These are phyloP conservation scores for Candida boleticola DNA, from an alignment of 805 yeast species.

Conservation along the genomic window DNA sequence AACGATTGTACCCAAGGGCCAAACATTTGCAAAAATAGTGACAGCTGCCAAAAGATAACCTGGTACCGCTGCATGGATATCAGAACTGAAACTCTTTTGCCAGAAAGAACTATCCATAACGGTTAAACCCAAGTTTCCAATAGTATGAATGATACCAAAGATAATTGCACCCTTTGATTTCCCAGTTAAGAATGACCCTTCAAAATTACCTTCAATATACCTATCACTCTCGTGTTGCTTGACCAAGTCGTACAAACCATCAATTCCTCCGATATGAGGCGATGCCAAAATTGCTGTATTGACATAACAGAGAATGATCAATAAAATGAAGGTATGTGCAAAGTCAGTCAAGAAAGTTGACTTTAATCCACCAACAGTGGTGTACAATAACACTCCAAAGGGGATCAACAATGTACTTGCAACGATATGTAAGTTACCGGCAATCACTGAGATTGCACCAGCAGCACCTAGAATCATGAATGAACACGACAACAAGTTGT, in stretches of 20 bases:
- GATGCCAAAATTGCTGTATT: constrained; percentile 25
- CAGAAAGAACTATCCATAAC: constrained; percentile 40
- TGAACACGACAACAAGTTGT: constrained; percentile 23
- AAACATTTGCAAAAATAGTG: constrained; percentile 29
- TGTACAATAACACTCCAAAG: constrained; percentile 44
- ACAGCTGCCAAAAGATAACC: constrained; percentile 36
- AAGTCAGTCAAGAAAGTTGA: constrained; percentile 52
- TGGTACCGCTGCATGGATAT: constrained; percentile 33
- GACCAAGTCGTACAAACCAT: constrained; percentile 23
- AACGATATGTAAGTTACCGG: constrained; percentile 25
- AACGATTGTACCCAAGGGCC: constrained; percentile 35
- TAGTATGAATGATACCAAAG: constrained; percentile 32
- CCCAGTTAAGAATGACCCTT: constrained; percentile 36
- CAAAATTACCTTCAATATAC: constrained; percentile 29
- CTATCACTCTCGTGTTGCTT: constrained; percentile 15
- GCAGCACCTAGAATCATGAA: constrained; percentile 28
- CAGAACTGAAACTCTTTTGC: constrained; percentile 39
- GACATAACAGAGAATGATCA: constrained; percentile 24
- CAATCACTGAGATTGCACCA: constrained; percentile 25
- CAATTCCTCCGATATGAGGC: constrained; percentile 26
- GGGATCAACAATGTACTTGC: constrained; percentile 28
- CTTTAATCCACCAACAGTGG: constrained; percentile 49
- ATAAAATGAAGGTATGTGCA: constrained; percentile 24
- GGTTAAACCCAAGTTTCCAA: constrained; percentile 37
- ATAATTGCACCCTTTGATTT: constrained; percentile 32